Evolutionary conservation across 164 flowering plant genomes (phyloP), one percentile per base, ranked within the genome.

Genomic region (Umbellularia californica): DNA sequence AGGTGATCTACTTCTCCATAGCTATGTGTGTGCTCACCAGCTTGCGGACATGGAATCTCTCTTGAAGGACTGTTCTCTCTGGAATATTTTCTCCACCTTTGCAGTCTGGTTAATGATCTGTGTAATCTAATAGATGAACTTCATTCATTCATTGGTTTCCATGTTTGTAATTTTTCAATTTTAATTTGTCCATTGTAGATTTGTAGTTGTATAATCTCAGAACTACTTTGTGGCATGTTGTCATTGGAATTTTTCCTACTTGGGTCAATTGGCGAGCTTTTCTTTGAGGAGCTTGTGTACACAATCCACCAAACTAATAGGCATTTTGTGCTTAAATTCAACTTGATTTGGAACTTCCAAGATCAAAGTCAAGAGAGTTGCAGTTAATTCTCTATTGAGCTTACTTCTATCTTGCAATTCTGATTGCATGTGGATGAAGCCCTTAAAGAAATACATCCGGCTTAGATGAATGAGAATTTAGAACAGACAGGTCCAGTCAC

Each of bases 101-200:
- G 19, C 33, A 17, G 2, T 28, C 24, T 28, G 2, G 19, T 15
- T 64, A 22, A 17, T 24, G 22, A 11, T 20, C 28, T 64, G 14
- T 22, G 13, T 11, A 22, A 64, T 64, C 67, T 23, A 22, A 5
- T 28, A 9, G 24, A 67, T 19, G 9, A 17, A 14, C 23, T 28
- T 14, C 4, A 33, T 67, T 30, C 50, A 67, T 30, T 67, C 35
- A 30, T 67, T 67, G 28, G 50, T 28, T 28, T 15, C 60, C 60
- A 55, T 55, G 28, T 67, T 35, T 30, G 69, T 19, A 67, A 67
- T 67, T 67, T 55, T 30, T 67, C 69, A 30, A 64, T 10, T 23
- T 64, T 64, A 3, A 23, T 64, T 11, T 55, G 17, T 55, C 2
- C 6, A 15, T 55, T 12, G n/a, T 55, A 17, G 20, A 55, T 55